Conservation (phyloP, 495 filamentous ascomycete genomes). For the Aspergillus ellipticus region DNA sequence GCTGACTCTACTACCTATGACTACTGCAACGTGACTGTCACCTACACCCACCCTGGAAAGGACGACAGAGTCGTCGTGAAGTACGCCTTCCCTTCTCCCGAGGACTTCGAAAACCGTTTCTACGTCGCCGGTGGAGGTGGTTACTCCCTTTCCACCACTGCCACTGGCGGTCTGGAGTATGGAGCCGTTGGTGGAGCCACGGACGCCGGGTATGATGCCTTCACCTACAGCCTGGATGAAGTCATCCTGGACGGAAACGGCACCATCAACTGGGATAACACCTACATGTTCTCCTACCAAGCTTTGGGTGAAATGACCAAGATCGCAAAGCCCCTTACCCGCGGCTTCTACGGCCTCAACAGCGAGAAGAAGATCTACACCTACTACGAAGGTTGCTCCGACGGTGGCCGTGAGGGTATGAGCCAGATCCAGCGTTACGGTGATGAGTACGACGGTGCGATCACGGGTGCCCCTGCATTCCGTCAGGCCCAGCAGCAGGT, state of each 20-base stretch:
- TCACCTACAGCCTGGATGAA: constrained; percentile 32
- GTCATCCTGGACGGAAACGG: constrained; percentile 37
- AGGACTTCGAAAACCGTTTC: constrained; percentile 36
- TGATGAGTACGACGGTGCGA: constrained; percentile 47
- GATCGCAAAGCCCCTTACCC: constrained; percentile 31
- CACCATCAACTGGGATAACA: constrained; percentile 41
- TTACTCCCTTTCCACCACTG: constrained; percentile 24
- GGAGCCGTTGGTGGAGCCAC: constrained; percentile 37
- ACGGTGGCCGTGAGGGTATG: constrained; percentile 38
- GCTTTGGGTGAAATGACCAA: constrained; percentile 37
- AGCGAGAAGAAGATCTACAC: constrained; percentile 29
- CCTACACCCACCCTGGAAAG: constrained; percentile 35
- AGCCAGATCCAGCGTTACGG: constrained; percentile 52
- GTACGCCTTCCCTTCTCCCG: constrained; percentile 30
- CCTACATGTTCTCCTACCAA: constrained; percentile 45
- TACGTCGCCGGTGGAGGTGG: constrained; percentile 37
- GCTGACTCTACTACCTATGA: constrained; percentile 20
- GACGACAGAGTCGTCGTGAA: constrained; percentile 28
- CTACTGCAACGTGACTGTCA: constrained; percentile 36
- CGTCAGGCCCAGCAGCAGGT: constrained; percentile 49
- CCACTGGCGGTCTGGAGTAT: constrained; percentile 36
- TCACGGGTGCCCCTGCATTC: constrained; percentile 51
- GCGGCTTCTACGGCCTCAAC: constrained; percentile 31
- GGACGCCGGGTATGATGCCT: constrained; percentile 37
- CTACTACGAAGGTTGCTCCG: constrained; percentile 39